phyloP scores from a whole-genome alignment of 495 filamentous ascomycete genomes.

The Elaphomyces granulatus region DNA sequence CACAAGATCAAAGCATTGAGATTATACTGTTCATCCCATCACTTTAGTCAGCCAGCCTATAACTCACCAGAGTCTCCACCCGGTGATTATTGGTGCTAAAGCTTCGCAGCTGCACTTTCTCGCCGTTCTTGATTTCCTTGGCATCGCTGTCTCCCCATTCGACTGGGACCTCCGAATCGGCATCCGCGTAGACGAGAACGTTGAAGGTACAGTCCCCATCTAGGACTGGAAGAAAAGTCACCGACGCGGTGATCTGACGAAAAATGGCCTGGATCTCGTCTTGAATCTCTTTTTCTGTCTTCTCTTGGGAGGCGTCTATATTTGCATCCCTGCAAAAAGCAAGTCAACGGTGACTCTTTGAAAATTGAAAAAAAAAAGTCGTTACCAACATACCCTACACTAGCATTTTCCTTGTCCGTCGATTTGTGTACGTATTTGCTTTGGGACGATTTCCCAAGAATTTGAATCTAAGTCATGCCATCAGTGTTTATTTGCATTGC shows the following conservation, averaged over 20 bases:
- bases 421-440: conserved; percentile 35
- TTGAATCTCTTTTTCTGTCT: conserved; percentile 88
- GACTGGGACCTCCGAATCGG: conserved; percentile 88
- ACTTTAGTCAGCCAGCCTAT: conserved; percentile 44
- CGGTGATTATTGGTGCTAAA: conserved; percentile 90
- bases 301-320: too few species aligned
- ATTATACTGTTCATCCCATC: too few species aligned
- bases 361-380: too few species aligned
- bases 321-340: conserved; percentile 15
- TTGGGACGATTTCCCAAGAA: conserved; percentile 45
- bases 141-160: conserved; percentile 99
- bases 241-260: conserved; percentile 92
- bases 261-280: conserved; percentile 90
- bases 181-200: conserved; percentile 93
- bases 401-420: conserved; percentile 48
- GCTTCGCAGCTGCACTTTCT: conserved; percentile 88
- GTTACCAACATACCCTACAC: conserved; percentile 36
- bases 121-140: conserved; percentile 90
- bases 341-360: conserved; percentile 3
- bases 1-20: too few species aligned
- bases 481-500: conserved; percentile 4
- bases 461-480: conserved; percentile 41
- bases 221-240: conserved; percentile 90
- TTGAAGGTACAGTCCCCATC: conserved; percentile 95
- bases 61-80: conserved; percentile 90